Percentiles rank a stretch among this genome's conserved stretches.
These are phyloP conservation scores for Babesia ovis DNA, from an alignment of 169 alveolate genomes.

Conservation along the genomic window DNA sequence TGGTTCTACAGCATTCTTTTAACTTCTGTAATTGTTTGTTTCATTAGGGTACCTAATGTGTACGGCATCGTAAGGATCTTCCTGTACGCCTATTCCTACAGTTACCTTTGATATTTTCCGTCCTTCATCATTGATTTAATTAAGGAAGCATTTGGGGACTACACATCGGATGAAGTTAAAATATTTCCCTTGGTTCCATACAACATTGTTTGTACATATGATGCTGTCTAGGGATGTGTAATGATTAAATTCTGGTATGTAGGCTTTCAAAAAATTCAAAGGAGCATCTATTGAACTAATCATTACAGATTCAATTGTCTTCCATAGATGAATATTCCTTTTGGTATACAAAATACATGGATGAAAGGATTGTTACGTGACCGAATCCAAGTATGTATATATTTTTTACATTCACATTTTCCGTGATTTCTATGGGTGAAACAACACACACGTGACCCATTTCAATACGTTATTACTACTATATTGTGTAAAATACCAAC, in stretches of 20 bases:
- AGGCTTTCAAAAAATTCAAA: not conserved
- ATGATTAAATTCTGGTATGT: not conserved
- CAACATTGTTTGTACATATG: not conserved
- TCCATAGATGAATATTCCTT: not conserved
- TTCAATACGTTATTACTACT: too few species aligned
- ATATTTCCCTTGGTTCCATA: not conserved
- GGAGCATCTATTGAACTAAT: not conserved
- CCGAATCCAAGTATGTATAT: too few species aligned
- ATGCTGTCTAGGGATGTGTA: slow-evolving; percentile 2
- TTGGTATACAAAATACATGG: not conserved
- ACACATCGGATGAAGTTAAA: not conserved
- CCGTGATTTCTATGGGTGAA: too few species aligned
- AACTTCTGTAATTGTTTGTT: not conserved
- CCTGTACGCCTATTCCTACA: not conserved
- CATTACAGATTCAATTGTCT: not conserved
- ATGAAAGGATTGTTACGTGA: too few species aligned
- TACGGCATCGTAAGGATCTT: slow-evolving; percentile 6
- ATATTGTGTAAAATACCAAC: too few species aligned
- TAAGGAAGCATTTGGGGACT: not conserved
- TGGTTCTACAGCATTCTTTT: not conserved
- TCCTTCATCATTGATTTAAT: not conserved
- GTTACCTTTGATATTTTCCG: not conserved
- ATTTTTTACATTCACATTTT: too few species aligned
- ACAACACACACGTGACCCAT: too few species aligned
- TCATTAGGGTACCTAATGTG: not conserved